A percentile compares a stretch with the other conserved stretches of the same genome.
Conservation (phyloP, 108 stramenopile species). For the Seminavis robusta region DNA sequence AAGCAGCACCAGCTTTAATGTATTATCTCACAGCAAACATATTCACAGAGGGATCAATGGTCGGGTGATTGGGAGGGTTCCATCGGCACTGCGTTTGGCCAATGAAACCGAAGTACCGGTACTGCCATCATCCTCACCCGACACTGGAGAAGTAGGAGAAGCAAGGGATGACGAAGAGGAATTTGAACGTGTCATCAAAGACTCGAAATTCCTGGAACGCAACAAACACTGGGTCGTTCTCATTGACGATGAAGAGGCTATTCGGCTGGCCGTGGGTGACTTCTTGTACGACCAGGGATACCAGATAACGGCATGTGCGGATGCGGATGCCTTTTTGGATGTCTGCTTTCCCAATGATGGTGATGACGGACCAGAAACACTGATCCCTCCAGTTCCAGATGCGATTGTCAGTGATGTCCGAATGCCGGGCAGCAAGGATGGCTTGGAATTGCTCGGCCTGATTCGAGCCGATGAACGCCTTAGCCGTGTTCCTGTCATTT, state of each 20-base stretch:
- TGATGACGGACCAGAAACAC: neutral
- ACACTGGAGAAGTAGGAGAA: neutral
- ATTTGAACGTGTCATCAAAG: neutral
- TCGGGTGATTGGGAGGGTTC: too few relatives aligned
- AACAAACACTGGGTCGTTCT: constrained; percentile 63
- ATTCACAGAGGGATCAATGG: too few relatives aligned
- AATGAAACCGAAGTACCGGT: neutral
- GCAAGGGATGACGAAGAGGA: neutral
- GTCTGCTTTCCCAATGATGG: constrained; percentile 9
- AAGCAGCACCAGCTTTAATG: too few relatives aligned
- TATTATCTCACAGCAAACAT: too few relatives aligned
- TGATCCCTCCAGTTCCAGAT: constrained; percentile 28
- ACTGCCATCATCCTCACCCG: neutral
- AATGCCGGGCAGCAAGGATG: constrained; percentile 84
- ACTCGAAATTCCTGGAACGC: constrained; percentile 27
- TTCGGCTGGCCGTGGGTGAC: constrained; percentile 72
- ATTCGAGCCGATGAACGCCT: constrained; percentile 28
- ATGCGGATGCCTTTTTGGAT: constrained; percentile 54
- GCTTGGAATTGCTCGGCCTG: constrained; percentile 62
- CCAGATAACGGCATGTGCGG: constrained; percentile 66
- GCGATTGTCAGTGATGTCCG: constrained; percentile 84
- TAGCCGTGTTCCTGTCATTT: constrained; percentile 57
- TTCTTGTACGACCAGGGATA: constrained; percentile 70
- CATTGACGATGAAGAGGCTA: constrained; percentile 83
- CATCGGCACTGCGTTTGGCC: neutral